Base-by-base conservation (phyloP, 495 filamentous ascomycete species). In the Talaromyces ruber region DNA sequence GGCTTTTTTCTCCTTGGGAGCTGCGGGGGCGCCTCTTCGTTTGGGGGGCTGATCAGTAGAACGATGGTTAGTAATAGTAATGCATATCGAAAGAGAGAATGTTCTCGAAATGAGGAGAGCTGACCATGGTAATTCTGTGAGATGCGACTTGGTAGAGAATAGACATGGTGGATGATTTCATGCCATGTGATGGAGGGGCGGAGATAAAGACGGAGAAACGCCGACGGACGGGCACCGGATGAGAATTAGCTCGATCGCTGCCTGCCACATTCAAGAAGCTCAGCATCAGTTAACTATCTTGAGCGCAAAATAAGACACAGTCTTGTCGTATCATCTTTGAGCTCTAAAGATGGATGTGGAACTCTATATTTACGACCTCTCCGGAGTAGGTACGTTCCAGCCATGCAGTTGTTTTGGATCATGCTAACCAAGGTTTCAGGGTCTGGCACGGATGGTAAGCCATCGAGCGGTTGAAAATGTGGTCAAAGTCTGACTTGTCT, bases 291-390 rank as follows among this genome's bases (percentile, higher is more conserved):
- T n/a, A n/a, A 14, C 12, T 26, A 25, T 26, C 14, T 54, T 16
- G 51, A 22, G 18, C 24, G 3, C 47, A 25, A 25, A 25, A 51
- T 1, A 12, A n/a, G 6, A 51, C 8, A 6, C 12, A 14, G 21
- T 51, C 14, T 4, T 53, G 12, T 53, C 12, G 2, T 45, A 6
- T 9, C 18, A 28, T 26, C 26, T 54, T 54, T 26, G 26, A 12
- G 4, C 1, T 55, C 16, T 61, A 47, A 67, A 32, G 28, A 97
- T 97, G 92, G 89, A 95, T 63, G 90, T 97, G 39, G 81, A 93
- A 68, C 82, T 97, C 53, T 93, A 96, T 62, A 86, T 97, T 59
- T 98, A 98, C 66, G 94, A 98, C 79, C 83, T 98, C 39, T 97
- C 94, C 16, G 80, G 86, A 71, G 92, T 85, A 63, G 56, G 65